phyloP scores from a whole-genome alignment of 345 rosid genomes.

The Alliaria petiolata region DNA sequence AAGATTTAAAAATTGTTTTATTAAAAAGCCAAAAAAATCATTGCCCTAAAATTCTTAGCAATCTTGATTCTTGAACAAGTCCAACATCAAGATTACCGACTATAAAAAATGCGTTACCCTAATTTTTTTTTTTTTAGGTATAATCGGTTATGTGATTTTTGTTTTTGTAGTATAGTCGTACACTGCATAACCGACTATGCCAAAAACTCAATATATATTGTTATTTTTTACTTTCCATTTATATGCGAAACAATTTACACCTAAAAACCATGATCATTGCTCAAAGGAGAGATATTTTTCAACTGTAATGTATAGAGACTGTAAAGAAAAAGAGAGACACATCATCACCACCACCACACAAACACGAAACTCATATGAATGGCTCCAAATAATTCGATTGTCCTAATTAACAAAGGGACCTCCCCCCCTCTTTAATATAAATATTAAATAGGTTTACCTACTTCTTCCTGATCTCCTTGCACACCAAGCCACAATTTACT shows the following conservation, averaged over 20 bases:
- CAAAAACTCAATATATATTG: too few relatives aligned
- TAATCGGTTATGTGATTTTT: too few relatives aligned
- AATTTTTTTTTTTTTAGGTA: too few relatives aligned
- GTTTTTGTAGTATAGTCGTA: too few relatives aligned
- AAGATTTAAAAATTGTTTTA: too few relatives aligned
- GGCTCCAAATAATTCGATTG: constrained; percentile 28
- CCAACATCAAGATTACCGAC: too few relatives aligned
- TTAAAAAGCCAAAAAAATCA: too few relatives aligned
- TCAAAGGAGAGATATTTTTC: constrained; percentile 16
- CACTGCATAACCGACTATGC: too few relatives aligned
- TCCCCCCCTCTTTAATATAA: constrained; percentile 23
- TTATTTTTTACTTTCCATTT: too few relatives aligned
- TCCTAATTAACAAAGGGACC: constrained; percentile 2
- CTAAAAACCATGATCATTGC: neutral
- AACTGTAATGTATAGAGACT: neutral
- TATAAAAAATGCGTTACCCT: too few relatives aligned
- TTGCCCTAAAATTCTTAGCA: too few relatives aligned
- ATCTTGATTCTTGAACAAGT: too few relatives aligned
- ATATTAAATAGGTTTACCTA: constrained; percentile 20
- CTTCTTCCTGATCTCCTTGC: constrained; percentile 16
- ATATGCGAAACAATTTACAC: neutral
- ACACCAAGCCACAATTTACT: constrained; percentile 24
- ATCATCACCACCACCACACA: constrained; percentile 23
- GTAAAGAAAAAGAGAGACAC: constrained; percentile 22
- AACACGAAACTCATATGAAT: constrained; percentile 34